A percentile compares a stretch with the other conserved stretches of the same genome.
Conservation (phyloP, 1,284 basidiomycete genomes). For the Sporisorium scitamineum region DNA sequence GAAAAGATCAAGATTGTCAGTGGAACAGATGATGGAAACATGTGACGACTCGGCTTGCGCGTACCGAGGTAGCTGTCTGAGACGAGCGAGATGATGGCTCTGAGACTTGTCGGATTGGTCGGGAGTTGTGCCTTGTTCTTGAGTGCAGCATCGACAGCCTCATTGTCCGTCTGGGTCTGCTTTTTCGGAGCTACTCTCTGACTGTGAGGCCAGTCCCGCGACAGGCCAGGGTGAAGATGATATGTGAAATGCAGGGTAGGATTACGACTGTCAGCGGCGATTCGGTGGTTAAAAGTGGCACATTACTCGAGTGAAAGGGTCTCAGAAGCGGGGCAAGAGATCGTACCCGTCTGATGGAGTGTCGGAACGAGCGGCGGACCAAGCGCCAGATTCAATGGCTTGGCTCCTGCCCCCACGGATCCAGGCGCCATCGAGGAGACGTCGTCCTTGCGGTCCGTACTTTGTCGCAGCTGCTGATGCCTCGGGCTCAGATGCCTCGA, state of each 20-base stretch:
- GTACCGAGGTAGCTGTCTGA: slow-evolving; percentile 55
- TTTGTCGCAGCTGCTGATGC: neutral
- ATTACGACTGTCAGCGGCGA: slow-evolving; percentile 1
- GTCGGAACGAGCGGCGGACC: slow-evolving; percentile 41
- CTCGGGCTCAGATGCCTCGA: slow-evolving; percentile 36
- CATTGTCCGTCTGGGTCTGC: slow-evolving; percentile 1
- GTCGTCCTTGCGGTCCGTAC: slow-evolving; percentile 8
- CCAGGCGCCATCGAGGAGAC: slow-evolving; percentile 52
- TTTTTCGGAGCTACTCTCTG: neutral
- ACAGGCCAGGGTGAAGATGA: neutral
- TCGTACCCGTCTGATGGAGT: slow-evolving; percentile 43
- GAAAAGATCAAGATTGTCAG: slow-evolving; percentile 3
- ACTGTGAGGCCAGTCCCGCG: slow-evolving; percentile 1
- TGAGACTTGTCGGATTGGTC: slow-evolving; percentile 29
- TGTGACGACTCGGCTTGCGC: slow-evolving; percentile 3
- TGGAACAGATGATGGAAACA: neutral
- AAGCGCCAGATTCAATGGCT: slow-evolving; percentile 55
- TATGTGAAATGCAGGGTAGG: neutral
- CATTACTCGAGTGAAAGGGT: neutral
- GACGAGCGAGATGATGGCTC: slow-evolving; percentile 35
- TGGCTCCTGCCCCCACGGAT: slow-evolving; percentile 43
- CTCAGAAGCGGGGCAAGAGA: slow-evolving; percentile 32
- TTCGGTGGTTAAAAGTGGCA: neutral
- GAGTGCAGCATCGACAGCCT: slow-evolving; percentile 3
- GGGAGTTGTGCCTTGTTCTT: neutral